A percentile compares a stretch with the other conserved stretches of the same genome.
phyloP scores from a whole-genome alignment of 768 basidiomycete genomes.

The Rickenella mellea region DNA sequence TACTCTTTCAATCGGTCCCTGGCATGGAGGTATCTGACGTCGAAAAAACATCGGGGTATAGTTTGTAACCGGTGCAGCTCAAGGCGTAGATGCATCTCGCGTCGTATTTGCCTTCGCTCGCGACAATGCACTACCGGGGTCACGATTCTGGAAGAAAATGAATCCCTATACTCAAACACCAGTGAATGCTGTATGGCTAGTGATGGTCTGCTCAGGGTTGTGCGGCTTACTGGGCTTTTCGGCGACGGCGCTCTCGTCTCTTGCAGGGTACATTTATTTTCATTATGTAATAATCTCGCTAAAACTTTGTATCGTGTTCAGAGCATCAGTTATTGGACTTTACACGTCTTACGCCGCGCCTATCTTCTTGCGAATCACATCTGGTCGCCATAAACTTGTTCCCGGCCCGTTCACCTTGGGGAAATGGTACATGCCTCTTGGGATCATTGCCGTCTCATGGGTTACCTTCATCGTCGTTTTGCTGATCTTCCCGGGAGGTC shows the following conservation, averaged over 20 bases:
- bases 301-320: slow-evolving; percentile 14
- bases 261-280: slow-evolving; percentile 46
- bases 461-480: slow-evolving; percentile 51
- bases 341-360: slow-evolving; percentile 61
- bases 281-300: background rate
- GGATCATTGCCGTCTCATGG: slow-evolving; percentile 55
- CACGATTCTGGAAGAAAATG: slow-evolving; percentile 58
- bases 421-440: slow-evolving; percentile 49
- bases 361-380: slow-evolving; percentile 64
- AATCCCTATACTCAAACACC: slow-evolving; percentile 55
- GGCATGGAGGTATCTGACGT: slow-evolving; percentile 14
- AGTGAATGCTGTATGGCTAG: slow-evolving; percentile 70
- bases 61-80: slow-evolving; percentile 69
- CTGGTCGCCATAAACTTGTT: slow-evolving; percentile 44
- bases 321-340: slow-evolving; percentile 61
- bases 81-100: slow-evolving; percentile 66
- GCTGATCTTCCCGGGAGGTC: slow-evolving; percentile 45
- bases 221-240: slow-evolving; percentile 64
- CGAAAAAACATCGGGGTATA: slow-evolving; percentile 12
- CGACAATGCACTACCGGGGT: slow-evolving; percentile 67
- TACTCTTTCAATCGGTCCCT: background rate
- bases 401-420: slow-evolving; percentile 58
- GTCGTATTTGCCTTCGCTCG: slow-evolving; percentile 70
- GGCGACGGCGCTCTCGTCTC: slow-evolving; percentile 47
- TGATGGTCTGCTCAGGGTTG: slow-evolving; percentile 44